Evolutionary conservation across 2,329 filamentous ascomycete genomes (phyloP), one percentile per base, ranked within the genome.

Genomic region (Alternaria sp.): DNA sequence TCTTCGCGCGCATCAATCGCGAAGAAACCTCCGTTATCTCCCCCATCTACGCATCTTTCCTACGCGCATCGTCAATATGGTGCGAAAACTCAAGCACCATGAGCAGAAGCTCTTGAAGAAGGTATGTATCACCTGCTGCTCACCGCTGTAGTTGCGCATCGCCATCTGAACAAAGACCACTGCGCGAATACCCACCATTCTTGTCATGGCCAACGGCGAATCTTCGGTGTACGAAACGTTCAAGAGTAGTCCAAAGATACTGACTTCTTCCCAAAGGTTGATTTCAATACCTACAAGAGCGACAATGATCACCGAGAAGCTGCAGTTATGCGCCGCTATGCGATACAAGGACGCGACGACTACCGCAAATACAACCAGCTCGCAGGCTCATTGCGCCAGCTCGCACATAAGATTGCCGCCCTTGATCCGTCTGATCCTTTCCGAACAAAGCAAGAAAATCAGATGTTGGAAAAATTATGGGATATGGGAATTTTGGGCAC

Each of bases 51-150:
- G 3, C 23, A 13, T 11, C n/a, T 4, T 14, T 3, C 23, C 8
- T 24, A 11, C 14, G 2, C 11, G 1, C 17, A 4, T 29, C 53
- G 24, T 46, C 51, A 48, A 49, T 24, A 98, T 98, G 95, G 92
- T 96, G 69, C 90, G 95, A 71, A 93, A 96, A 83, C 88, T 99
- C 76, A 98, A 97, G 81, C 87, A 96, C 80, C 94, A 73, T 52
- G 95, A 99, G 88, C 88, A 95, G 77, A 96, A 95, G 85, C 90
- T 98, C 76, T 87, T 98, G 66, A 84, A 86, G 72, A 94, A 94
- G 60, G 57, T 64, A 58, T 3, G 54, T 33, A 41, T 5, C 31
- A 21, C 39, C 29, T 49, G 14, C 23, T 53, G 1, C 14, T 1
- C 5, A 1, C 23, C 29, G 2, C 21, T 4, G 2, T 21, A 3